These are phyloP conservation scores for Mycotypha africana DNA, from an alignment of 371 early-diverging fungal genomes.

Conservation along the genomic window DNA sequence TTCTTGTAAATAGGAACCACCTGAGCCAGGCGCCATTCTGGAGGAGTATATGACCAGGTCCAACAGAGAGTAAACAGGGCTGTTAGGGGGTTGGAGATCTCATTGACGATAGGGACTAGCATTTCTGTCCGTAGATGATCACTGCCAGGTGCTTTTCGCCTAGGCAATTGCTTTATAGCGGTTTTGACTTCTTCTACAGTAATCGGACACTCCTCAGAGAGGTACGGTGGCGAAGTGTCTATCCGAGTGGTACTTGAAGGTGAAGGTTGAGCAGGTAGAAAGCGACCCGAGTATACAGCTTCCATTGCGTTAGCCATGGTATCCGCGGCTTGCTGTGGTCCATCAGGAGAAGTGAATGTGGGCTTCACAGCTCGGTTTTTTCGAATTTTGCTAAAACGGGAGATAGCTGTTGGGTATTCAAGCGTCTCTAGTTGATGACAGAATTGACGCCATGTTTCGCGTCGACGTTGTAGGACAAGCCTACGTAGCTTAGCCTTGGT, in stretches of 20 bases:
- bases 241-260: not conserved
- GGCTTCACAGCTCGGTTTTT: not conserved
- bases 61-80: slow-evolving; percentile 10
- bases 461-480: not conserved
- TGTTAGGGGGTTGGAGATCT: not conserved
- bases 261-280: not conserved
- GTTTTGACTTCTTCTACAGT: not conserved
- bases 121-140: slow-evolving; percentile 19
- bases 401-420: slow-evolving; percentile 1
- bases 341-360: not conserved
- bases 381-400: not conserved
- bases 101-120: slow-evolving; percentile 7
- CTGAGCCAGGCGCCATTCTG: slow-evolving; percentile 20
- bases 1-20: slow-evolving; percentile 22
- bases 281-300: not conserved
- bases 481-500: slow-evolving; percentile 1
- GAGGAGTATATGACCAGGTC: slow-evolving; percentile 12
- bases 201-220: not conserved
- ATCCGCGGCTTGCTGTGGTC: slow-evolving; percentile 1
- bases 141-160: slow-evolving; percentile 15
- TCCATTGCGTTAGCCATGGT: slow-evolving; percentile 1
- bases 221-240: not conserved
- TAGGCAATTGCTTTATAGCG: not conserved
- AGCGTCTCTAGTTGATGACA: slow-evolving; percentile 1
- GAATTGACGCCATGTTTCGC: slow-evolving; percentile 13